Evolutionary conservation across 768 basidiomycete species (phyloP).

Genomic region (Infundibulicybe gibba): DNA sequence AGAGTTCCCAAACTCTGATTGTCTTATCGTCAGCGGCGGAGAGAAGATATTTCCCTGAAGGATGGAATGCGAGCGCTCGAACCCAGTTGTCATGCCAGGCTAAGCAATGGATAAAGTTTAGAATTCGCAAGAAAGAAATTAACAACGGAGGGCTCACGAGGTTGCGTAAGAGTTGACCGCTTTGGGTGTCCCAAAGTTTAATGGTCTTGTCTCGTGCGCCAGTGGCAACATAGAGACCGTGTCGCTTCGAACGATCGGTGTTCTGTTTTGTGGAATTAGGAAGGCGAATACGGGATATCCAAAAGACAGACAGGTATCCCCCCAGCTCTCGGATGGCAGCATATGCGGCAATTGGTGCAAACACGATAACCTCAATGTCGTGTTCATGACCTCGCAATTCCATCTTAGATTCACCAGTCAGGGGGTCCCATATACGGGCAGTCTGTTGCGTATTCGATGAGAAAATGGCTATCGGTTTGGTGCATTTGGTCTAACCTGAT

Average conservation of each 20-base stretch:
- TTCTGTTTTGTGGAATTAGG: conserved; percentile 28
- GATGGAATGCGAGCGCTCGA: conserved; percentile 84
- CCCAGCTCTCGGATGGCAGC: conserved; percentile 71
- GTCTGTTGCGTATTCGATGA: conserved; percentile 42
- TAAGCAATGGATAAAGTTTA: conserved; percentile 17
- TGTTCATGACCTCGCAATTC: conserved; percentile 88
- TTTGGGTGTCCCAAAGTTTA: conserved; percentile 85
- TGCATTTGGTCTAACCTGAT: conserved; percentile 56
- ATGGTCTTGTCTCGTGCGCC: conserved; percentile 91
- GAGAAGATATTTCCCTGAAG: conserved; percentile 84
- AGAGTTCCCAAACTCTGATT: conserved; percentile 86
- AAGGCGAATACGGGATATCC: conserved; percentile 3
- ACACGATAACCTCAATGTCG: conserved; percentile 77
- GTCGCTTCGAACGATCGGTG: conserved; percentile 47
- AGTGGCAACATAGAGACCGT: conserved; percentile 65
- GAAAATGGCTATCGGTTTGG: too few species aligned
- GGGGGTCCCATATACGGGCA: conserved; percentile 69
- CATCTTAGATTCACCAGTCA: conserved; percentile 72
- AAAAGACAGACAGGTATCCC: conserved; percentile 55
- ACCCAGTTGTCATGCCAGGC: conserved; percentile 90
- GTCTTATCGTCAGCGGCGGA: conserved; percentile 93
- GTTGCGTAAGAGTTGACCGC: conserved; percentile 77
- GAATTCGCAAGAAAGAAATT: conserved; percentile 4
- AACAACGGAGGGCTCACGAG: conserved; percentile 45
- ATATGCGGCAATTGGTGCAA: conserved; percentile 77